Conservation (phyloP, 1,284 basidiomycete genomes). For the Irpex sp. region DNA sequence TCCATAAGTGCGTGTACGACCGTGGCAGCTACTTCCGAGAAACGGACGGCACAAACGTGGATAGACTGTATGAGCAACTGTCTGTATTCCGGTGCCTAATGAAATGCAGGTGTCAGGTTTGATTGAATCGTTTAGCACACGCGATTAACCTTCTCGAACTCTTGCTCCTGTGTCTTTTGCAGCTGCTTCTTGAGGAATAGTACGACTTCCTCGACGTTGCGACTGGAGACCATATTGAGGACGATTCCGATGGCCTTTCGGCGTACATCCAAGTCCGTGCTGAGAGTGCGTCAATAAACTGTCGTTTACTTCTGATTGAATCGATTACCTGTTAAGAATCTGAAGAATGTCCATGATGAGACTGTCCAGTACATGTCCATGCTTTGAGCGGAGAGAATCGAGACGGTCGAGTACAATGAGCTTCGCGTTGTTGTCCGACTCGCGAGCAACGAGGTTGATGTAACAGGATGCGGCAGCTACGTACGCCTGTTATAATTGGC, state of each 20-base stretch:
- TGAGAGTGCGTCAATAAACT: conserved; percentile 25
- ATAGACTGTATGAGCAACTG: conserved; percentile 97
- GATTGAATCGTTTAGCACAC: not conserved
- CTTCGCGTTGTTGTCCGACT: conserved; percentile 99
- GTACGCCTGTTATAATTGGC: not conserved
- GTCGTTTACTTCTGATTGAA: not conserved
- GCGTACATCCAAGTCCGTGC: conserved; percentile 95
- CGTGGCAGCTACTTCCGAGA: conserved; percentile 96
- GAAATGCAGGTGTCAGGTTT: not conserved
- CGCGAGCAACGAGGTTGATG: conserved; percentile 88
- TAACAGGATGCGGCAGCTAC: conserved; percentile 86
- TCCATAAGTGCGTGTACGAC: conserved; percentile 98
- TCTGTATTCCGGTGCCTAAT: conserved; percentile 86
- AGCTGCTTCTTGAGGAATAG: conserved; percentile 97
- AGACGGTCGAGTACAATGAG: conserved; percentile 95
- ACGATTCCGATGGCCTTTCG: conserved; percentile 90
- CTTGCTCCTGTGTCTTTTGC: conserved; percentile 83
- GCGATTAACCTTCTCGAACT: conserved; percentile 71
- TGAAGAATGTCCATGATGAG: conserved; percentile 97
- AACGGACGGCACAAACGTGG: conserved; percentile 94
- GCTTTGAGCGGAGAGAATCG: conserved; percentile 77
- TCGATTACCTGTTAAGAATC: conserved; percentile 70
- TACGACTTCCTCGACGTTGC: conserved; percentile 98
- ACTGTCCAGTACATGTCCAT: conserved; percentile 88
- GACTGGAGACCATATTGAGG: conserved; percentile 88